Conservation (phyloP, 2,329 filamentous ascomycete genomes). For the Venturia carpophila region DNA sequence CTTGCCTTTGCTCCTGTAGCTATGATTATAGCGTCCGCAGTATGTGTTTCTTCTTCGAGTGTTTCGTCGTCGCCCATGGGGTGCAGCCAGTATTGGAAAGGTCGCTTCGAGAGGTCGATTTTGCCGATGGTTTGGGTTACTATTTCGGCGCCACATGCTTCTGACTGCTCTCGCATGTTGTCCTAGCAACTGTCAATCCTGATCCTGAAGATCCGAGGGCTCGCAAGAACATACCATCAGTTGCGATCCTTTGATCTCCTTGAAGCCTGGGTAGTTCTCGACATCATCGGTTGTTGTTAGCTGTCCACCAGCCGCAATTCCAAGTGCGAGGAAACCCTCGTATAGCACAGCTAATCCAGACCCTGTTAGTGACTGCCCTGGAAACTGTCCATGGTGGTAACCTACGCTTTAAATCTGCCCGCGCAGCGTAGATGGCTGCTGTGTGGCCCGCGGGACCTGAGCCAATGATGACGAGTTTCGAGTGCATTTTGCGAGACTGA, state of each 20-base stretch:
- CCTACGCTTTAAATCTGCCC: constrained; percentile 81
- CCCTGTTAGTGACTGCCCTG: neutral
- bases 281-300: constrained; percentile 97
- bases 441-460: constrained; percentile 97
- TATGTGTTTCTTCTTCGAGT: constrained; percentile 60
- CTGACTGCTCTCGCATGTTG: constrained; percentile 84
- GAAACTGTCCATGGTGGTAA: constrained; percentile 19
- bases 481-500: constrained; percentile 65
- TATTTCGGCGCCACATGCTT: constrained; percentile 86
- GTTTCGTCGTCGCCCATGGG: constrained; percentile 72
- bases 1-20: constrained; percentile 91
- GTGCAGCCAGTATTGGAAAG: constrained; percentile 77
- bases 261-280: constrained; percentile 97
- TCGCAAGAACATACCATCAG: constrained; percentile 58
- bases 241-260: constrained; percentile 75
- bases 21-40: constrained; percentile 85
- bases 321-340: constrained; percentile 96
- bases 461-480: constrained; percentile 77
- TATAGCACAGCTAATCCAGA: constrained; percentile 67
- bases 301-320: constrained; percentile 91
- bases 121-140: constrained; percentile 85
- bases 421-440: constrained; percentile 89
- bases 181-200: constrained; percentile 44
- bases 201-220: neutral
- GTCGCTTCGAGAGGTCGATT: constrained; percentile 72